Base-by-base conservation (phyloP, 345 rosid species). In the Linum usitatissimum region DNA sequence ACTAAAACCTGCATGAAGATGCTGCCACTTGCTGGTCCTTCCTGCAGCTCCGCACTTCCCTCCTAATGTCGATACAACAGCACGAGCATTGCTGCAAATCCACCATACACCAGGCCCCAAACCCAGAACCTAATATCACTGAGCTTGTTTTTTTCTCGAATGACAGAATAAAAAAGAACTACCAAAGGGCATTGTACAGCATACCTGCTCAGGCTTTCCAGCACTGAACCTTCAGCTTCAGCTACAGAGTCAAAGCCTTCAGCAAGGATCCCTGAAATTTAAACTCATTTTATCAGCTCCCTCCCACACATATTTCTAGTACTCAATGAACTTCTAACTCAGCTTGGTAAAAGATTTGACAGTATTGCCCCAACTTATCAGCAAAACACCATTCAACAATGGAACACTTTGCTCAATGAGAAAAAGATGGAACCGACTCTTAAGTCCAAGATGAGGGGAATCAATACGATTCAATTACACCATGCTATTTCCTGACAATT, bases 121-220 rank as follows among this genome's bases (percentile, higher is more conserved):
- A 8, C 40, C 53, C 70, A 56, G 21, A 62, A 57, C 30, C 2
- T 59, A 55, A 15, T 10, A 57, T 9, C 7, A 57, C 8, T 34
- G 38, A 34, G 38, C 38, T 34, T 34, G 38, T 34, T 34, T 7
- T 34, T 34, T 23, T 40, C 51, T 40, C 51, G 45, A 34, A 69
- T 57, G 19, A 34, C 60, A n/a, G 9, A 70, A 57, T 49, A 45
- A 34, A 64, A 64, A 34, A 49, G 19, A 38, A 6, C 39, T 60
- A 30, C 5, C 70, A 30, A 14, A 4, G 18, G 23, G 6, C 2
- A 8, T 14, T 55, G n/a, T 15, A 3, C 18, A 2, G 2, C 10
- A 3, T 76, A 88, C 98, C 90, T 86, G 66, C 98, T 85, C 71
- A 91, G 73, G 80, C 90, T 86, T 78, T 86, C 95, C 66, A 88